Evolutionary conservation across 495 filamentous ascomycete species (phyloP).

Genomic region (Rostrohypoxylon terebratum): DNA sequence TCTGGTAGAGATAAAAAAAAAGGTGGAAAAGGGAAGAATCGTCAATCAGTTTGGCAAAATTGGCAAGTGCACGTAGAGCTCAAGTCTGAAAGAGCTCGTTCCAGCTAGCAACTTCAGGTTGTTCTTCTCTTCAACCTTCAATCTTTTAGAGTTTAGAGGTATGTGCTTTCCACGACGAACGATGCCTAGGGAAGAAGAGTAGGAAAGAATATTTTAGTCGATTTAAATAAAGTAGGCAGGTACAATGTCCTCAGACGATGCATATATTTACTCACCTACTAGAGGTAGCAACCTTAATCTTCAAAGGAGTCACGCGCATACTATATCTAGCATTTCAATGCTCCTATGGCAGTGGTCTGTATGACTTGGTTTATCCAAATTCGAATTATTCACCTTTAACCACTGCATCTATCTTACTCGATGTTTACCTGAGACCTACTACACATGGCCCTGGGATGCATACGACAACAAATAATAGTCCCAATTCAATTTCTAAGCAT

Average conservation of each 20-base stretch:
- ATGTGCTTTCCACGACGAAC: background rate
- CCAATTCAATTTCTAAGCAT: constrained; percentile 25
- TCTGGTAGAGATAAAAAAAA: constrained; percentile 3
- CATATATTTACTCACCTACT: background rate
- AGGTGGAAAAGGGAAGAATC: constrained; percentile 9
- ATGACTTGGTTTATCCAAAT: background rate
- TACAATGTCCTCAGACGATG: background rate
- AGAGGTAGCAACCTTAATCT: background rate
- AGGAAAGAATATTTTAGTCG: background rate
- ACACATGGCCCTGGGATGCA: too few relatives aligned
- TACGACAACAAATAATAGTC: background rate
- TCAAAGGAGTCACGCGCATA: background rate
- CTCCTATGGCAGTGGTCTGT: background rate
- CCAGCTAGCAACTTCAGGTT: constrained; percentile 9
- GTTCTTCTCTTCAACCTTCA: constrained; percentile 17
- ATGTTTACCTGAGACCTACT: too few relatives aligned
- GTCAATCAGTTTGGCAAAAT: background rate
- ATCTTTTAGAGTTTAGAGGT: background rate
- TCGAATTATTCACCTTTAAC: background rate
- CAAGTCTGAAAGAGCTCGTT: constrained; percentile 12
- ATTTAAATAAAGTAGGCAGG: background rate
- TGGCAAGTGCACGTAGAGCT: constrained; percentile 1
- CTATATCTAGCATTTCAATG: background rate
- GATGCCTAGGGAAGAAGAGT: background rate
- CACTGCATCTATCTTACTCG: background rate